Conservation (phyloP, 2,329 filamentous ascomycete genomes). For the Neofusicoccum cordaticola region DNA sequence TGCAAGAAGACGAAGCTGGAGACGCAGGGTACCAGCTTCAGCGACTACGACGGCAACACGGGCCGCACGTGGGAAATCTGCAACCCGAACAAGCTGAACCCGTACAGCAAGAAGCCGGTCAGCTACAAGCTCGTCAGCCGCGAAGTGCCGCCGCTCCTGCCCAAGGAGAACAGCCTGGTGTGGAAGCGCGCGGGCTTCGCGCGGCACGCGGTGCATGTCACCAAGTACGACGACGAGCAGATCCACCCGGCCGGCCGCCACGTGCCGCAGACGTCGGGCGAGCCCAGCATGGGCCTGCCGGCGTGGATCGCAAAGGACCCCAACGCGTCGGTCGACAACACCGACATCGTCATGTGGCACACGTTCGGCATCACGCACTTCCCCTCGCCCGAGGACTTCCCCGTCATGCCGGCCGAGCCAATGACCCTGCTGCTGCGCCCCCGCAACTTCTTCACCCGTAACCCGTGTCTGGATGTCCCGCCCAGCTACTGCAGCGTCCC, state of each 20-base stretch:
- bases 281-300: slow-evolving; percentile 69
- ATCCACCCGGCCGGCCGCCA: slow-evolving; percentile 83
- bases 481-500: slow-evolving; percentile 72
- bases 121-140: slow-evolving; percentile 88
- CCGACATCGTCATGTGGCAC: slow-evolving; percentile 88
- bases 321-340: slow-evolving; percentile 68
- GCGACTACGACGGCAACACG: slow-evolving; percentile 78
- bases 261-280: slow-evolving; percentile 82
- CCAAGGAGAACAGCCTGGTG: slow-evolving; percentile 76
- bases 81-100: slow-evolving; percentile 80
- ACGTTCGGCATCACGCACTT: slow-evolving; percentile 91
- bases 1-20: slow-evolving; percentile 77
- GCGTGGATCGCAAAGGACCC: slow-evolving; percentile 73
- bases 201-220: slow-evolving; percentile 82
- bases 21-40: slow-evolving; percentile 65
- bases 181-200: slow-evolving; percentile 91
- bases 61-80: slow-evolving; percentile 86
- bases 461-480: slow-evolving; percentile 77
- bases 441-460: slow-evolving; percentile 77
- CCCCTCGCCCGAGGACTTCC: slow-evolving; percentile 85
- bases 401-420: slow-evolving; percentile 79
- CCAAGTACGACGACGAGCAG: slow-evolving; percentile 78
- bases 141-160: slow-evolving; percentile 74
- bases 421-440: slow-evolving; percentile 78
- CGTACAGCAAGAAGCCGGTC: slow-evolving; percentile 78